A percentile compares a stretch with the other conserved stretches of the same genome.
phyloP scores from a whole-genome alignment of 192 early-diverging fungal genomes.

The Geosiphon pyriformis region DNA sequence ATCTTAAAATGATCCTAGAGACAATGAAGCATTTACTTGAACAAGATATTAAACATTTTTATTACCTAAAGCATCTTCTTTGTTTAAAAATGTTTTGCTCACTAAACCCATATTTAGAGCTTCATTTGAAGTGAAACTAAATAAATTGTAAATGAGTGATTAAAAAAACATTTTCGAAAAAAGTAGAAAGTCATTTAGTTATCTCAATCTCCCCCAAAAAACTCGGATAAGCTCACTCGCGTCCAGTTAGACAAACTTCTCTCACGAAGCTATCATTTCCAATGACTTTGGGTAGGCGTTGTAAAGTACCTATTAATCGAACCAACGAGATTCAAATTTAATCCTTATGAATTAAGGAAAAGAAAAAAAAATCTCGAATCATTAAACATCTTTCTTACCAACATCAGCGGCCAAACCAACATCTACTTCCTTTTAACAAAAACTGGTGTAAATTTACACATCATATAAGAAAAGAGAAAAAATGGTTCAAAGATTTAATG shows the following conservation, averaged over 20 bases:
- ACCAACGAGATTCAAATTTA: neutral
- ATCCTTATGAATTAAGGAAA: too few relatives aligned
- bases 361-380: too few relatives aligned
- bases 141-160: conserved; percentile 1
- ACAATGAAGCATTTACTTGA: conserved; percentile 41
- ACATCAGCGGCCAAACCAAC: conserved; percentile 91
- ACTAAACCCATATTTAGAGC: conserved; percentile 57
- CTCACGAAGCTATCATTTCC: conserved; percentile 88
- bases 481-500: conserved; percentile 1
- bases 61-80: conserved; percentile 47
- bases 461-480: neutral
- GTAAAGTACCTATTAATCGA: conserved; percentile 68
- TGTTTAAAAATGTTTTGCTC: conserved; percentile 41
- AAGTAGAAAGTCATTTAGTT: too few relatives aligned
- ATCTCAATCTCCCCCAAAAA: too few relatives aligned
- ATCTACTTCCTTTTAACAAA: conserved; percentile 68
- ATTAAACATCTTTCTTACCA: conserved; percentile 32
- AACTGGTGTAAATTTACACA: neutral
- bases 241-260: conserved; percentile 83
- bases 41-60: conserved; percentile 20
- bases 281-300: conserved; percentile 91
- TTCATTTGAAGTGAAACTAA: conserved; percentile 51
- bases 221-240: conserved; percentile 53
- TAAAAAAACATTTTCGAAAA: conserved; percentile 1
- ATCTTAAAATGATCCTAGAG: conserved; percentile 54